phyloP scores from a whole-genome alignment of 352 stramenopile species.

The Globisporangium okanoganense region DNA sequence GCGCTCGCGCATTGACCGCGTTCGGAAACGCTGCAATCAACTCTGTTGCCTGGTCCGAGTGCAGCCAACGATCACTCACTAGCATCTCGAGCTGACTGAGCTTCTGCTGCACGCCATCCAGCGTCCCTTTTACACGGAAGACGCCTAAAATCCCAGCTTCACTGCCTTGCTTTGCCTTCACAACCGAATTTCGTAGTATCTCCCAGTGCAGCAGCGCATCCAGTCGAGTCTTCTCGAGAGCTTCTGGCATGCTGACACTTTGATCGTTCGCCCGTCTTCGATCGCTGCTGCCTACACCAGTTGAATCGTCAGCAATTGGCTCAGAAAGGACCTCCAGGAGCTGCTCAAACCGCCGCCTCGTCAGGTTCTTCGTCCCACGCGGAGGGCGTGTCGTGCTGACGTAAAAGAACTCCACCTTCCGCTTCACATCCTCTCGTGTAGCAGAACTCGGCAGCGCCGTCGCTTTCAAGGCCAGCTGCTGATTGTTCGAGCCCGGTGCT shows the following conservation, averaged over 20 bases:
- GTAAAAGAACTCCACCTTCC: conserved; percentile 65
- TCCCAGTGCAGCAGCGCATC: conserved; percentile 40
- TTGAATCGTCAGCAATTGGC: not conserved
- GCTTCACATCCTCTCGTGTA: not conserved
- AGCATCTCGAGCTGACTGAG: conserved; percentile 49
- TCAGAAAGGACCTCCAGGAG: conserved; percentile 32
- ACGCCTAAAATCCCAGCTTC: not conserved
- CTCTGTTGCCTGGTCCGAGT: conserved; percentile 33
- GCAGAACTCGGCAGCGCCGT: not conserved
- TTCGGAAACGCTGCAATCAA: conserved; percentile 45
- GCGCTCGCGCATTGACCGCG: conserved; percentile 39
- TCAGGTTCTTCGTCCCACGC: conserved; percentile 46
- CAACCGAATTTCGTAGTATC: conserved; percentile 27
- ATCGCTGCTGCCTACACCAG: not conserved
- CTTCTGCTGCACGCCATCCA: conserved; percentile 24
- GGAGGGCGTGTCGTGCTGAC: conserved; percentile 74
- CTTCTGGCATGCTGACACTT: not conserved
- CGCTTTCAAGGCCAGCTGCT: not conserved
- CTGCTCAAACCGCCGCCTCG: conserved; percentile 52
- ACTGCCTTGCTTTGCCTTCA: not conserved
- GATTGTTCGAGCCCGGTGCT: conserved; percentile 14
- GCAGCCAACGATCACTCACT: conserved; percentile 48
- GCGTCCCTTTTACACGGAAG: conserved; percentile 19
- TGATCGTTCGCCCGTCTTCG: not conserved
- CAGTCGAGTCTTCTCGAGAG: conserved; percentile 4